phyloP scores from a whole-genome alignment of 2,329 filamentous ascomycete genomes.

The Aspergillus sp. region DNA sequence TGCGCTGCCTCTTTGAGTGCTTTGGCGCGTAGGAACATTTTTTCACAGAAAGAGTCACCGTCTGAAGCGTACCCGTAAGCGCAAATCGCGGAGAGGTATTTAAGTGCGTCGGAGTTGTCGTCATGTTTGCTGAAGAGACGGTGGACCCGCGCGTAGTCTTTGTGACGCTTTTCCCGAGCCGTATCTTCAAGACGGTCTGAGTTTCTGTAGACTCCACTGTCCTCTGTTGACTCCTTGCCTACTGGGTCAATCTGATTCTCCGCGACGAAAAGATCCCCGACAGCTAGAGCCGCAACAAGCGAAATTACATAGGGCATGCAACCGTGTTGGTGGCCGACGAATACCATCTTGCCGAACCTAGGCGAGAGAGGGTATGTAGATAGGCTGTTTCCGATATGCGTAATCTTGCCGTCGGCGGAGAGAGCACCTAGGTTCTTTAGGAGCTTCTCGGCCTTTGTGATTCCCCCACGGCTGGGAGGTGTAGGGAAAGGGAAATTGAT shows the following conservation, averaged over 20 bases:
- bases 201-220: conserved; percentile 53
- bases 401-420: conserved; percentile 69
- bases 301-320: conserved; percentile 85
- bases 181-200: conserved; percentile 72
- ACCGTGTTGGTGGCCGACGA: conserved; percentile 78
- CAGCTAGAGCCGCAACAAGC: conserved; percentile 82
- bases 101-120: conserved; percentile 82
- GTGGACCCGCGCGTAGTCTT: conserved; percentile 70
- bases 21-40: conserved; percentile 84
- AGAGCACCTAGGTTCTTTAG: conserved; percentile 84
- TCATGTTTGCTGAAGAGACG: conserved; percentile 78
- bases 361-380: conserved; percentile 88
- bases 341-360: conserved; percentile 86
- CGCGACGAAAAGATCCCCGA: conserved; percentile 82
- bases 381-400: conserved; percentile 75
- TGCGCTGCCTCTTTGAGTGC: conserved; percentile 82
- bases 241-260: conserved; percentile 73
- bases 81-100: conserved; percentile 82
- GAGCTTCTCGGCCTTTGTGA: conserved; percentile 82
- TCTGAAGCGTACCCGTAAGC: conserved; percentile 74
- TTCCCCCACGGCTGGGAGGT: conserved; percentile 71
- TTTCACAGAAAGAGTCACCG: conserved; percentile 70
- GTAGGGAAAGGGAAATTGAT: conserved; percentile 96
- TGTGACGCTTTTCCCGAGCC: conserved; percentile 63
- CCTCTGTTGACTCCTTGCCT: conserved; percentile 39